These are phyloP conservation scores for Capsicum pubescens DNA, from an alignment of 257 asterid species.

Conservation along the genomic window DNA sequence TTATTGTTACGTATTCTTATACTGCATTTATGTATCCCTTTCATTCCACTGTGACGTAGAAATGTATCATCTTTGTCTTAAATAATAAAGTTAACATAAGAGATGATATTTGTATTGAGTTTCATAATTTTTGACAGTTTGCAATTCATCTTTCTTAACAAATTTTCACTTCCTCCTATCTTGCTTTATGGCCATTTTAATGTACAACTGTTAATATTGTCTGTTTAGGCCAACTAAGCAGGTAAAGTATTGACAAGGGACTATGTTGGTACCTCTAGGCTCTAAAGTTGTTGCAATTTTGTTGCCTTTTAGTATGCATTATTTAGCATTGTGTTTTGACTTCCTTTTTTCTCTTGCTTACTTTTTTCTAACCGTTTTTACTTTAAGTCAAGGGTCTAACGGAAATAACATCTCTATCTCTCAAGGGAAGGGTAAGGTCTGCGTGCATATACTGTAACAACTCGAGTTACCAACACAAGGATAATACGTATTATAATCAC, in stretches of 20 bases:
- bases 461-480: too few relatives aligned
- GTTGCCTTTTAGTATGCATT: too few relatives aligned
- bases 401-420: too few relatives aligned
- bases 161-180: background rate
- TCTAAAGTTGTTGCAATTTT: too few relatives aligned
- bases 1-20: background rate
- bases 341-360: too few relatives aligned
- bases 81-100: background rate
- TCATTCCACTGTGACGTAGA: background rate
- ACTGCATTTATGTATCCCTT: background rate
- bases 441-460: too few relatives aligned
- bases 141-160: background rate
- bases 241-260: background rate
- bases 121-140: background rate
- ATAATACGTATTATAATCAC: too few relatives aligned
- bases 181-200: background rate
- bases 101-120: background rate
- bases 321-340: too few relatives aligned
- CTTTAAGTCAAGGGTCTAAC: too few relatives aligned
- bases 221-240: background rate
- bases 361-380: too few relatives aligned
- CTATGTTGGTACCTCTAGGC: too few relatives aligned
- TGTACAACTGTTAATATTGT: background rate
- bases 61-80: background rate
- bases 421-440: too few relatives aligned